Percentiles rank a stretch among this genome's conserved stretches.
phyloP scores from a whole-genome alignment of 2,329 filamentous ascomycete species.

The Aspergillus brunneoviolaceus region DNA sequence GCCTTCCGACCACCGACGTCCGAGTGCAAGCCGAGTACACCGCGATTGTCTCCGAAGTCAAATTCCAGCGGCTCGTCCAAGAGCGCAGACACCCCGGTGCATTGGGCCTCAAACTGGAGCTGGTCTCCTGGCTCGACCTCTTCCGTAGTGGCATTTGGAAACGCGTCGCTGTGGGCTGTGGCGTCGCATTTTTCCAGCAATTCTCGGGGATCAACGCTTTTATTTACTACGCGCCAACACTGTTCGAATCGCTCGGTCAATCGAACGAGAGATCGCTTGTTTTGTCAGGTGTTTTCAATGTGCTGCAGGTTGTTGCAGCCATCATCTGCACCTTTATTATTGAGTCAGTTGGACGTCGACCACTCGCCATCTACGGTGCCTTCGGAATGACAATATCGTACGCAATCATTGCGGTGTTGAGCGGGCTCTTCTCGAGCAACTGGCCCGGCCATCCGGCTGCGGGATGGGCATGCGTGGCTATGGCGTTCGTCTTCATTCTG shows the following conservation, averaged over 20 bases:
- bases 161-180: too few relatives aligned
- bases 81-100: too few relatives aligned
- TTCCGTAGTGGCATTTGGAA: too few relatives aligned
- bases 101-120: too few relatives aligned
- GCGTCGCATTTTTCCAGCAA: too few relatives aligned
- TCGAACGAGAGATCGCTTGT: slow-evolving; percentile 63
- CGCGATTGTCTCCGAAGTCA: too few relatives aligned
- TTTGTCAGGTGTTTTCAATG: slow-evolving; percentile 50
- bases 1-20: too few relatives aligned
- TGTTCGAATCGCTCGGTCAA: slow-evolving; percentile 52
- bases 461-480: slow-evolving; percentile 34
- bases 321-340: slow-evolving; percentile 51
- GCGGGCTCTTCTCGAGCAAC: neutral
- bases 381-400: slow-evolving; percentile 19
- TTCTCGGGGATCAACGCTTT: too few relatives aligned
- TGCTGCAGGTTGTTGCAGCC: slow-evolving; percentile 62
- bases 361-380: slow-evolving; percentile 64
- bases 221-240: too few relatives aligned
- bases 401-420: neutral
- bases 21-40: too few relatives aligned
- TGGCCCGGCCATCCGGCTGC: neutral
- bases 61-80: too few relatives aligned
- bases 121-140: too few relatives aligned
- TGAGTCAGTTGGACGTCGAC: slow-evolving; percentile 39
- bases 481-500: slow-evolving; percentile 58